Evolutionary conservation across 768 basidiomycete species (phyloP).

Genomic region (Lactarius akahatsu): DNA sequence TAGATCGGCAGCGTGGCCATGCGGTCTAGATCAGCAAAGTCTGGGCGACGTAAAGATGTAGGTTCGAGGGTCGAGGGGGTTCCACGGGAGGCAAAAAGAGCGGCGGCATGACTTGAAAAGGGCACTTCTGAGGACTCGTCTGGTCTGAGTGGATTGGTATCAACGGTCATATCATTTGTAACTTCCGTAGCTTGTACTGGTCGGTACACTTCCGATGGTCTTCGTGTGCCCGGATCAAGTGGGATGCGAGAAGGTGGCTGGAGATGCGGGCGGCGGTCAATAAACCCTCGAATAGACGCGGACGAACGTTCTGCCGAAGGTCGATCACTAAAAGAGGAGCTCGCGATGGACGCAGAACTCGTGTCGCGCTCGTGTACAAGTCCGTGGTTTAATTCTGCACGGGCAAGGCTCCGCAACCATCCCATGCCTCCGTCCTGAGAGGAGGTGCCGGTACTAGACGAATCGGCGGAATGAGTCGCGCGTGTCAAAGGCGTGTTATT

Average conservation of each 20-base stretch:
- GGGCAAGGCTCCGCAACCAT: conserved; percentile 23
- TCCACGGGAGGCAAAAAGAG: conserved; percentile 25
- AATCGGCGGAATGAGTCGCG: conserved; percentile 11
- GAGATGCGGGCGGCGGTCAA: conserved; percentile 12
- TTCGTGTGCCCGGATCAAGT: conserved; percentile 9
- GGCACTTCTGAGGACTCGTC: conserved; percentile 25
- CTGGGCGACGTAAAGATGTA: conserved; percentile 16
- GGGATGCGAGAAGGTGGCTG: conserved; percentile 17
- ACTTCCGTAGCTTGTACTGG: conserved; percentile 10
- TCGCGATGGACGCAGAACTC: neutral
- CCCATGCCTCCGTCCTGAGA: conserved; percentile 11
- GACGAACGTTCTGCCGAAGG: conserved; percentile 12
- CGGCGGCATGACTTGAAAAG: conserved; percentile 28
- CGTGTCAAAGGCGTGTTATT: conserved; percentile 12
- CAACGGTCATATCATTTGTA: neutral
- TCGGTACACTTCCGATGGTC: conserved; percentile 19
- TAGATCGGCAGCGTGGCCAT: neutral
- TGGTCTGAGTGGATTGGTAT: conserved; percentile 10
- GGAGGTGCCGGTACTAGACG: neutral
- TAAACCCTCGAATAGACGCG: conserved; percentile 18
- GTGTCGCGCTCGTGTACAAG: conserved; percentile 19
- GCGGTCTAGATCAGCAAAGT: conserved; percentile 5
- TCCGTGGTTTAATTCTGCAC: conserved; percentile 18
- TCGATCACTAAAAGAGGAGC: conserved; percentile 6
- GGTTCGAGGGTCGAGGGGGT: conserved; percentile 15